phyloP scores from a whole-genome alignment of 1,139 yeast species.

The Sugiyamaella castrensis region DNA sequence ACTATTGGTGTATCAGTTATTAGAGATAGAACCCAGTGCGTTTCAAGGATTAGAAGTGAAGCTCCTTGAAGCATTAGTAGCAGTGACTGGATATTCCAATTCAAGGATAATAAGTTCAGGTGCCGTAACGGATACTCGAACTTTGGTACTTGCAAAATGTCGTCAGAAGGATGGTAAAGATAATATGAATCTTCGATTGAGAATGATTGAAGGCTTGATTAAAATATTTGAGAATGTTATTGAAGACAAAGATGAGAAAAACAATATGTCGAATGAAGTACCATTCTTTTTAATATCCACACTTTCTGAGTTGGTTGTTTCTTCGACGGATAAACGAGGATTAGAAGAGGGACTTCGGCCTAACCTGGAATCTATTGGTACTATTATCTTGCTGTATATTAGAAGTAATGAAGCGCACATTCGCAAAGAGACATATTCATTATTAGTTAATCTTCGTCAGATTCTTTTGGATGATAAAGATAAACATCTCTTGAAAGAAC shows the following conservation, averaged over 20 bases:
- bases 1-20: constrained; percentile 24
- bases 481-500: constrained; percentile 17
- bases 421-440: constrained; percentile 33
- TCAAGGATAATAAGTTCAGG: constrained; percentile 23
- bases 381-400: constrained; percentile 22
- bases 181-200: constrained; percentile 6
- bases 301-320: constrained; percentile 17
- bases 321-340: neutral
- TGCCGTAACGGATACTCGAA: constrained; percentile 26
- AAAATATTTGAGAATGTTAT: neutral
- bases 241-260: neutral
- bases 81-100: constrained; percentile 18
- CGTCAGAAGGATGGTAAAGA: constrained; percentile 1
- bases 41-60: constrained; percentile 20
- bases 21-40: constrained; percentile 17
- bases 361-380: constrained; percentile 13
- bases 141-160: constrained; percentile 18
- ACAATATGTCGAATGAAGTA: neutral
- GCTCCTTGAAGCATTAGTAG: constrained; percentile 16
- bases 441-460: constrained; percentile 24
- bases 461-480: constrained; percentile 10
- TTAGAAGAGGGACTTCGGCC: constrained; percentile 12
- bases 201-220: constrained; percentile 12
- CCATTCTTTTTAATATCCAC: constrained; percentile 15
- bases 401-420: constrained; percentile 28